phyloP scores from a whole-genome alignment of 192 early-diverging fungal genomes.

The Phycomyces blakesleeanus region DNA sequence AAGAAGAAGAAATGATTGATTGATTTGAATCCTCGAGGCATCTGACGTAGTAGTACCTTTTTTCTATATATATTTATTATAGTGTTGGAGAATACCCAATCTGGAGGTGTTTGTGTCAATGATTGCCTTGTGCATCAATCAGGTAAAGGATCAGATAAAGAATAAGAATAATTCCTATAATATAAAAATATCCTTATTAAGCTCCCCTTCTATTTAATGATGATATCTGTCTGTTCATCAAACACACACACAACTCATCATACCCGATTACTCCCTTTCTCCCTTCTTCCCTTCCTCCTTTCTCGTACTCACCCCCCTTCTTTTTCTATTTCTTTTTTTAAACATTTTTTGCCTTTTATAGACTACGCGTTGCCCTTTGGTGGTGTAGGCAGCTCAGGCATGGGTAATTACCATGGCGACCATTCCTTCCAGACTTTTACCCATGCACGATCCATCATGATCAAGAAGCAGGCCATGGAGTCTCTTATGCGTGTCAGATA shows the following conservation, averaged over 20 bases:
- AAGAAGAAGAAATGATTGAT: too few relatives aligned
- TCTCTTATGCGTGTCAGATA: slow-evolving; percentile 15
- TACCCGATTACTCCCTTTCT: too few relatives aligned
- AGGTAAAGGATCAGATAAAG: slow-evolving; percentile 40
- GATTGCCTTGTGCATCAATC: slow-evolving; percentile 69
- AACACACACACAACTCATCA: too few relatives aligned
- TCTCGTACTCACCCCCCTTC: neutral
- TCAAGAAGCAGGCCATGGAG: slow-evolving; percentile 41
- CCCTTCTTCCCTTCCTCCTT: too few relatives aligned
- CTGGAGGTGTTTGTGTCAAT: slow-evolving; percentile 78
- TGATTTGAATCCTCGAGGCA: neutral
- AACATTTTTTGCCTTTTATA: neutral
- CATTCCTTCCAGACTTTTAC: slow-evolving; percentile 78
- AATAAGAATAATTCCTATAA: too few relatives aligned
- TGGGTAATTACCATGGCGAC: slow-evolving; percentile 82
- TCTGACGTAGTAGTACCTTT: neutral
- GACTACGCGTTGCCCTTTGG: slow-evolving; percentile 74
- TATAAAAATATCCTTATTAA: too few relatives aligned
- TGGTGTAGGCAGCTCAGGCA: slow-evolving; percentile 81
- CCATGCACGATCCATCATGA: slow-evolving; percentile 64
- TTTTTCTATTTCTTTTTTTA: slow-evolving; percentile 1
- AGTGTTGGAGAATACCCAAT: slow-evolving; percentile 64
- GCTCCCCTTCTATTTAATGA: too few relatives aligned
- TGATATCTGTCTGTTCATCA: too few relatives aligned
- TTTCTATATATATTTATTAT: slow-evolving; percentile 5